These are phyloP conservation scores for Capillidium rhysosporum DNA, from an alignment of 371 early-diverging fungal species.

Conservation along the genomic window DNA sequence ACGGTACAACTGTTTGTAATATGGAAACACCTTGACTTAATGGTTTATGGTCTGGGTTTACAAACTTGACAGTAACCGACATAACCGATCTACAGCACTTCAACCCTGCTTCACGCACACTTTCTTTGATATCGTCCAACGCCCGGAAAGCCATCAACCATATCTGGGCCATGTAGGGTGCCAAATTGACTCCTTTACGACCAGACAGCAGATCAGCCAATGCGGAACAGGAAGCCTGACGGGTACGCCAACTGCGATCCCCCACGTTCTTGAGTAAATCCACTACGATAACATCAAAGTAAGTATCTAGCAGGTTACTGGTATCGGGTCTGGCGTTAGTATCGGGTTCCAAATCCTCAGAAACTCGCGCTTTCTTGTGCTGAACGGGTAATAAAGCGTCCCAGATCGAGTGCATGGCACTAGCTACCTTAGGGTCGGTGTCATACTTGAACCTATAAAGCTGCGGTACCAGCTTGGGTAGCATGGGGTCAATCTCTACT, in stretches of 20 bases:
- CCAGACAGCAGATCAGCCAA: constrained; percentile 61
- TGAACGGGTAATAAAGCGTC: constrained; percentile 36
- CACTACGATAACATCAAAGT: constrained; percentile 58
- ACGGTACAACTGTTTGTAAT: constrained; percentile 61
- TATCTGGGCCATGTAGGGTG: constrained; percentile 48
- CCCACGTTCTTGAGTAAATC: constrained; percentile 56
- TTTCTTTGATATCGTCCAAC: constrained; percentile 86
- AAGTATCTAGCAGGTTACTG: constrained; percentile 33
- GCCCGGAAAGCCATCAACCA: constrained; percentile 82
- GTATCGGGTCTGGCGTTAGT: too few species aligned
- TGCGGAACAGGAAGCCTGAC: constrained; percentile 47
- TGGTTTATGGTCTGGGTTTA: constrained; percentile 46
- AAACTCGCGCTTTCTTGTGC: constrained; percentile 25
- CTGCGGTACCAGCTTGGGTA: constrained; percentile 57
- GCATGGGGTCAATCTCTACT: constrained; percentile 50
- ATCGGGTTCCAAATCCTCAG: constrained; percentile 6
- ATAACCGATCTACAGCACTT: constrained; percentile 57
- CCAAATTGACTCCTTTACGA: constrained; percentile 36
- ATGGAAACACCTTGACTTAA: constrained; percentile 39
- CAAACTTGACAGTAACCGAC: constrained; percentile 57
- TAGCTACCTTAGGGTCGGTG: constrained; percentile 64
- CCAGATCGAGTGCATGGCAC: constrained; percentile 82
- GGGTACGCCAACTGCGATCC: constrained; percentile 67
- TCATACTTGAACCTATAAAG: constrained; percentile 75
- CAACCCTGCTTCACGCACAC: constrained; percentile 68